phyloP scores from a whole-genome alignment of 169 alveolate species.

The Cryptosporidium muris region DNA sequence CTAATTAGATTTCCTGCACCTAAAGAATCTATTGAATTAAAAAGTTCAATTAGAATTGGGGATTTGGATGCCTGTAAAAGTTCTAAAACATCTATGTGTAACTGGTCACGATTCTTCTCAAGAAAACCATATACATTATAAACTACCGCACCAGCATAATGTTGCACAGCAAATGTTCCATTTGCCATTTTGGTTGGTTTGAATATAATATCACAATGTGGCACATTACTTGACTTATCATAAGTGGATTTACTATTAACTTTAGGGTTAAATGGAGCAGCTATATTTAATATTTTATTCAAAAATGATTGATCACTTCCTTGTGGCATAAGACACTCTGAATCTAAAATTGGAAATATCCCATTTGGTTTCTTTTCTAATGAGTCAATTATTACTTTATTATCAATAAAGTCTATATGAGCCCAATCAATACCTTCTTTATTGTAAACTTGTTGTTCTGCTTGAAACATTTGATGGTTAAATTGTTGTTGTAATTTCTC shows the following conservation, averaged over 20 bases:
- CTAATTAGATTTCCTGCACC: slow-evolving; percentile 19
- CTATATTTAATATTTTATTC: slow-evolving; percentile 68
- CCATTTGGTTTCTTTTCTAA: slow-evolving; percentile 80
- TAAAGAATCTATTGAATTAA: slow-evolving; percentile 13
- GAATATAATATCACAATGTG: not conserved
- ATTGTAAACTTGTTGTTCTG: slow-evolving; percentile 82
- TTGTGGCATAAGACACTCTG: slow-evolving; percentile 77
- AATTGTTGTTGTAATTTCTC: slow-evolving; percentile 87
- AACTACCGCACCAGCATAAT: slow-evolving; percentile 83
- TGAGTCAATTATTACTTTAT: slow-evolving; percentile 83
- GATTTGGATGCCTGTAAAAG: slow-evolving; percentile 68
- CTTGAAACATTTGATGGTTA: slow-evolving; percentile 85
- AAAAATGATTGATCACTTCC: slow-evolving; percentile 76
- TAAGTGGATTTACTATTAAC: not conserved
- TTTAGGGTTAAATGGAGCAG: slow-evolving; percentile 1
- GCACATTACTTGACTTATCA: not conserved
- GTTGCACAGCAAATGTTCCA: slow-evolving; percentile 74
- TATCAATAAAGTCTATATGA: slow-evolving; percentile 83
- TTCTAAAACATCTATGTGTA: slow-evolving; percentile 74
- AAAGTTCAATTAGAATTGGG: slow-evolving; percentile 72
- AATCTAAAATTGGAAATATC: slow-evolving; percentile 80
- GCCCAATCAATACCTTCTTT: slow-evolving; percentile 85
- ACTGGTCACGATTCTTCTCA: slow-evolving; percentile 83
- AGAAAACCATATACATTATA: slow-evolving; percentile 80
- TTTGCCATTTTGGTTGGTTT: slow-evolving; percentile 68